Base-by-base conservation (phyloP, 805 yeast genomes). In the Hermanozyma aechmeae region DNA sequence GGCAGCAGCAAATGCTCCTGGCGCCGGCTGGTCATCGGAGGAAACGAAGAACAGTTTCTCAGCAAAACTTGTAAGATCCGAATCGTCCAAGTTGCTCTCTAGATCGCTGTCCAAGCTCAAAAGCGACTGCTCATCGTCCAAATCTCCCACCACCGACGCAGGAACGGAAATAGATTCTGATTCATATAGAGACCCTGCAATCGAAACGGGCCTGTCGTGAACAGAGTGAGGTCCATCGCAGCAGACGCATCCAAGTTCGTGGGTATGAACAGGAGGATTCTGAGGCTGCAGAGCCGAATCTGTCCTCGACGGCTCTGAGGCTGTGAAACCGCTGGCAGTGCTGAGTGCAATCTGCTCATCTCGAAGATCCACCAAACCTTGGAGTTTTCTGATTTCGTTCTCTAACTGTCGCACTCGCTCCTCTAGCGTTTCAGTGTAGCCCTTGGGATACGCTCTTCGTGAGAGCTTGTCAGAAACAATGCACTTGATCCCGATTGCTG, bases 351-450 rank as follows among this genome's bases (percentile, higher is more conserved):
- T 49, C 39, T 73, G 77, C 40, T 76, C 82, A 43, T 77, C 82
- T 40, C 78, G 68, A 32, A 76, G 50, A 34, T 75, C 79, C 23
- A 82, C 46, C 26, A 79, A 48, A 7, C 82, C 80, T 19, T 70
- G 63, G 16, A 86, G 53, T 44, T 80, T 69, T 38, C 74, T 72
- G 50, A 83, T 84, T 45, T 85, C 94, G 3, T 79, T 71, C 50
- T 85, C 95, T 14, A 87, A 62, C 46, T 80, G 92, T 28, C 95
- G 63, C n/a, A 86, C 77, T 28, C 95, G 62, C 46, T 84, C 93
- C 49, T 86, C 96, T 30, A 86, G 53, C 2, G 86, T 77, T 54
- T 86, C 96, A 0, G 96, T 86, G 45, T 86, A 86, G 0, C 96
- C 96, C 48, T 93, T 68, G 0, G 96, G 96, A 45, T 79, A 86